Evolutionary conservation across 108 stramenopile genomes (phyloP).

Genomic region (Skeletonema grethae): DNA sequence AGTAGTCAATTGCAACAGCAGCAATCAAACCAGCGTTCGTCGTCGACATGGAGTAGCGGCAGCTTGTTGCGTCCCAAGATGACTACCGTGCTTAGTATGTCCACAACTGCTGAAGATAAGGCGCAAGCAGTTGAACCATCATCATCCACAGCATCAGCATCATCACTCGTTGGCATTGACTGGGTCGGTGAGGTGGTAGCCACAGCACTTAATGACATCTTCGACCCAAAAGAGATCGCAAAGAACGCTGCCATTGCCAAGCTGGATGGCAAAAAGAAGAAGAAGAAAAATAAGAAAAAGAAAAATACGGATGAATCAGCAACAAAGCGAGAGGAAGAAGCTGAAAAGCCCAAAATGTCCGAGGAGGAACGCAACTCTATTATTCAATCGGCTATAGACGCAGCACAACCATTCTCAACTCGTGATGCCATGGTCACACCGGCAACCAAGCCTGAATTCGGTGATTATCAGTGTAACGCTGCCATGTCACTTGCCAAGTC

Average conservation of each 20-base stretch:
- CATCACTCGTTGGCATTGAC: constrained; percentile 58
- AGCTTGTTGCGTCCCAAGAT: background rate
- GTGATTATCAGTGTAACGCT: constrained; percentile 97
- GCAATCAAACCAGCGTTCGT: background rate
- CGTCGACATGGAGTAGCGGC: background rate
- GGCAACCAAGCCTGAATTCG: constrained; percentile 83
- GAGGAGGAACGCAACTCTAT: constrained; percentile 69
- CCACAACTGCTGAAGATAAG: constrained; percentile 2
- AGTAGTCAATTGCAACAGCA: background rate
- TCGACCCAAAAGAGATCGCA: constrained; percentile 78
- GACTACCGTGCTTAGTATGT: background rate
- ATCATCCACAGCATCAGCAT: background rate
- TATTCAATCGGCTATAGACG: constrained; percentile 55
- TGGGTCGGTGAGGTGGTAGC: constrained; percentile 68
- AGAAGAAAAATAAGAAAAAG: constrained; percentile 71
- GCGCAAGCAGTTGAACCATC: background rate
- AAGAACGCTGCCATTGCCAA: constrained; percentile 69
- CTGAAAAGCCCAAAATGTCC: constrained; percentile 34
- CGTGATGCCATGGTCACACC: constrained; percentile 80
- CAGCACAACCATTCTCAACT: constrained; percentile 63
- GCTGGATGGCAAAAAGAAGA: constrained; percentile 62
- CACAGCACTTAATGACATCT: constrained; percentile 68
- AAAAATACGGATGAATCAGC: constrained; percentile 11
- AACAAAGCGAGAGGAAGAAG: constrained; percentile 14
- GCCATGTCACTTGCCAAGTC: constrained; percentile 71